Evolutionary conservation across 148 eudicot genomes (phyloP).

Genomic region (Amaranthus cruentus): DNA sequence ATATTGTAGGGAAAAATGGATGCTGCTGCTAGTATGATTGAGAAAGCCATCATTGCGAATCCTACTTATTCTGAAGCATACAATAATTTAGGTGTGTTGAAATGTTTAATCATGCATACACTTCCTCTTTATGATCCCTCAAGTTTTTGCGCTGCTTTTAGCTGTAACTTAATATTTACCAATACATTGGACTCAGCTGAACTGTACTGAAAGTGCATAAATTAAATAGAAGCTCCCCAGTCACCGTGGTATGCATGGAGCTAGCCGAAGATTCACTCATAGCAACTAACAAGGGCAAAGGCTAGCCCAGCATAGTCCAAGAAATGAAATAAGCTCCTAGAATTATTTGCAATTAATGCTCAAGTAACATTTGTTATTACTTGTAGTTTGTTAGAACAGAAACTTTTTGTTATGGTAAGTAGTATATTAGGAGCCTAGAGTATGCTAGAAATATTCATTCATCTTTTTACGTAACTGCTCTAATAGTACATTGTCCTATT

Average conservation of each 20-base stretch:
- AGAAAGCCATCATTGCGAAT: constrained; percentile 94
- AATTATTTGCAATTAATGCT: too few relatives aligned
- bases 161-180: not conserved
- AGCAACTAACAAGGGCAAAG: too few relatives aligned
- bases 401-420: too few relatives aligned
- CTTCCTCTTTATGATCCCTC: not conserved
- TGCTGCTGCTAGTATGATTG: constrained; percentile 99
- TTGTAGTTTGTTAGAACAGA: too few relatives aligned
- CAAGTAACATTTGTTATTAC: too few relatives aligned
- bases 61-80: constrained; percentile 99
- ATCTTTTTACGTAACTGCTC: too few relatives aligned
- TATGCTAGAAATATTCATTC: too few relatives aligned
- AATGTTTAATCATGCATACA: constrained; percentile 15
- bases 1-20: constrained; percentile 91
- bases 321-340: too few relatives aligned
- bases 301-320: too few relatives aligned
- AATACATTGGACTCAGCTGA: not conserved
- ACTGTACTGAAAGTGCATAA: not conserved
- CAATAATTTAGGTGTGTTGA: constrained; percentile 75
- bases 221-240: not conserved
- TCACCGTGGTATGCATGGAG: not conserved
- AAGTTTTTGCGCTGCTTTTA: not conserved
- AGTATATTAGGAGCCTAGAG: too few relatives aligned
- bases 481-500: too few relatives aligned
- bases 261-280: too few relatives aligned